These are phyloP conservation scores for Rhizoclosmatium sp. DNA, from an alignment of 192 early-diverging fungal genomes.

Conservation along the genomic window DNA sequence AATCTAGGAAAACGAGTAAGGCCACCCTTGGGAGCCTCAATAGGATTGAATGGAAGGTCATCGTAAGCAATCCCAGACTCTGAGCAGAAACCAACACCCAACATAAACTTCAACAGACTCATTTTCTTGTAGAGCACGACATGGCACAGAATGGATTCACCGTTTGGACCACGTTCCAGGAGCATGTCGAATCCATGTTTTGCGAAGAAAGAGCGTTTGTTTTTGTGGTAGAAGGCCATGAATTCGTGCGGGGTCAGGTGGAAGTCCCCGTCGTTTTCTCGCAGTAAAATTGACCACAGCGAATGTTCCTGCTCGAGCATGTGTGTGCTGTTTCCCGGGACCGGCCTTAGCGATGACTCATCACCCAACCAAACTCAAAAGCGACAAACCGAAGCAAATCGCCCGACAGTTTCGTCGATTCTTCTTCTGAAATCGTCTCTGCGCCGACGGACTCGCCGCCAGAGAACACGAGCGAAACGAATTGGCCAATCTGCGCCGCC, in stretches of 20 bases:
- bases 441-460: background rate
- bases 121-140: constrained; percentile 1
- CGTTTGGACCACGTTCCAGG: constrained; percentile 22
- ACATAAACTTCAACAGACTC: background rate
- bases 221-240: background rate
- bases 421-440: background rate
- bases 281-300: background rate
- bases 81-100: constrained; percentile 2
- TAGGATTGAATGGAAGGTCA: background rate
- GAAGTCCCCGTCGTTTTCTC: background rate
- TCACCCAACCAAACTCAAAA: no score
- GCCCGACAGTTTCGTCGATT: background rate
- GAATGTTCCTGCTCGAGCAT: background rate
- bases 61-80: no score
- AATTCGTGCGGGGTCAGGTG: background rate
- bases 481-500: background rate
- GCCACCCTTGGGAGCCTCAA: background rate
- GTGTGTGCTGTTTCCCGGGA: background rate
- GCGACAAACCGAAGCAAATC: background rate
- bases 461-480: background rate
- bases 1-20: constrained; percentile 1
- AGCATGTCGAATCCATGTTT: constrained; percentile 26
- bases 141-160: constrained; percentile 27
- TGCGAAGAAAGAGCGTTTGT: background rate
- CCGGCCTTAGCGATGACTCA: no score